Evolutionary conservation across 2,329 filamentous ascomycete species (phyloP).

Genomic region (Botrytis cinerea): DNA sequence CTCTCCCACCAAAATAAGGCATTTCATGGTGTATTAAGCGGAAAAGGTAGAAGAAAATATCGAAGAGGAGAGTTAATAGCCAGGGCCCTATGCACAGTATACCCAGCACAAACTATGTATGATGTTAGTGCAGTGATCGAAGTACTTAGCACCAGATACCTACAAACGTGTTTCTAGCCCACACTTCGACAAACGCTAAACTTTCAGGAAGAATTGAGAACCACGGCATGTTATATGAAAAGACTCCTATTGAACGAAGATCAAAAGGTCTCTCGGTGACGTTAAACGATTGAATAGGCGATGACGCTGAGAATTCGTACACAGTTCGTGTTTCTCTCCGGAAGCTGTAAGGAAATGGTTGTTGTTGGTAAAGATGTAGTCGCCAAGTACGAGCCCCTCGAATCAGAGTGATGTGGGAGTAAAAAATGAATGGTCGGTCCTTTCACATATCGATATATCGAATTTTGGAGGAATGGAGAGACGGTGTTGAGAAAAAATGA

Average conservation of each 20-base stretch:
- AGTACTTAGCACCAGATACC: slow-evolving; percentile 12
- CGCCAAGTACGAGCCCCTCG: slow-evolving; percentile 4
- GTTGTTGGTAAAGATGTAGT: neutral
- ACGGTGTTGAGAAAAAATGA: neutral
- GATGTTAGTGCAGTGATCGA: slow-evolving; percentile 27
- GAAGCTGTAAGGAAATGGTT: slow-evolving; percentile 13
- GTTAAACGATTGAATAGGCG: neutral
- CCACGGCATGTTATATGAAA: slow-evolving; percentile 55
- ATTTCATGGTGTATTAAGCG: slow-evolving; percentile 60
- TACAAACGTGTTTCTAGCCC: slow-evolving; percentile 59
- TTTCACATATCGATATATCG: slow-evolving; percentile 17
- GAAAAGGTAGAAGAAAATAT: slow-evolving; percentile 61
- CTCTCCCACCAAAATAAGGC: slow-evolving; percentile 61
- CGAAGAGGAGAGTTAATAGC: slow-evolving; percentile 62
- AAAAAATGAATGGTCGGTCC: neutral
- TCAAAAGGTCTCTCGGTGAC: too few species aligned
- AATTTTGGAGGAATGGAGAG: neutral
- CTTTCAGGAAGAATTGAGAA: slow-evolving; percentile 64
- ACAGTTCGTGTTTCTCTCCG: neutral
- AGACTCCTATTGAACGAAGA: neutral
- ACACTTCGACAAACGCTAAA: slow-evolving; percentile 59
- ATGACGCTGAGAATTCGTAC: neutral
- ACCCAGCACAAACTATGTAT: slow-evolving; percentile 59
- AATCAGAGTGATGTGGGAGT: slow-evolving; percentile 6
- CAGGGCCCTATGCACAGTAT: slow-evolving; percentile 63